These are phyloP conservation scores for Grosmannia serpens DNA, from an alignment of 2,329 filamentous ascomycete genomes.

Conservation along the genomic window DNA sequence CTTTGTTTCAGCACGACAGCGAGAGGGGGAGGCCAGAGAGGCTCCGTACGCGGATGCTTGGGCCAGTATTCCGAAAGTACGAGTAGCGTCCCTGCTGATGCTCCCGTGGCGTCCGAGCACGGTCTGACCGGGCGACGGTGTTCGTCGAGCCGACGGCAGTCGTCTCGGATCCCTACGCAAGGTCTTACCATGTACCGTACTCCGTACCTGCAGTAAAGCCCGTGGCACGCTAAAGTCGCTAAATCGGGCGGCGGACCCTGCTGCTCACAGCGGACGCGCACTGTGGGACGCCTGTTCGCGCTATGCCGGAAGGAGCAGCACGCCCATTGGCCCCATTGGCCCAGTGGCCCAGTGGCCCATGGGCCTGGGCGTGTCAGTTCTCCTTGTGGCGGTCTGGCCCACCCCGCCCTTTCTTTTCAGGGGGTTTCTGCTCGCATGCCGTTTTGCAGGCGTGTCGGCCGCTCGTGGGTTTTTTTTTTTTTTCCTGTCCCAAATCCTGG, in stretches of 20 bases:
- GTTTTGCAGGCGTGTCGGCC: neutral
- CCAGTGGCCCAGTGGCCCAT: no score
- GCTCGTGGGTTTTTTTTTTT: neutral
- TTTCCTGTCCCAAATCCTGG: neutral
- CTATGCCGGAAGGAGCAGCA: neutral
- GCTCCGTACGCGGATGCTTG: no score
- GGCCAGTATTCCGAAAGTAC: no score
- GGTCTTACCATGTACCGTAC: neutral
- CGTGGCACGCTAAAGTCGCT: neutral
- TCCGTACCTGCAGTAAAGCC: neutral
- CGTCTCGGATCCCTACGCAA: neutral
- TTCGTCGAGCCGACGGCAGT: no score
- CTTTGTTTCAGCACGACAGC: neutral
- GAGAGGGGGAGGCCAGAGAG: neutral
- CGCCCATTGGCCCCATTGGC: no score
- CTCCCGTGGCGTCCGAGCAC: no score
- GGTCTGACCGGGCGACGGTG: no score
- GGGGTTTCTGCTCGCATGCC: neutral
- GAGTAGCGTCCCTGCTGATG: no score
- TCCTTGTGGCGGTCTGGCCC: neutral
- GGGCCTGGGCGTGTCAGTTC: neutral
- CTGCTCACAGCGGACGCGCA: no score
- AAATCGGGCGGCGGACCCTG: neutral
- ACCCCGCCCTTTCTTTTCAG: slow-evolving; percentile 3
- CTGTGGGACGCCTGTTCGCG: neutral